Evolutionary conservation across 176 grass and related monocot genomes (phyloP).

Genomic region (Hordeum marinum): DNA sequence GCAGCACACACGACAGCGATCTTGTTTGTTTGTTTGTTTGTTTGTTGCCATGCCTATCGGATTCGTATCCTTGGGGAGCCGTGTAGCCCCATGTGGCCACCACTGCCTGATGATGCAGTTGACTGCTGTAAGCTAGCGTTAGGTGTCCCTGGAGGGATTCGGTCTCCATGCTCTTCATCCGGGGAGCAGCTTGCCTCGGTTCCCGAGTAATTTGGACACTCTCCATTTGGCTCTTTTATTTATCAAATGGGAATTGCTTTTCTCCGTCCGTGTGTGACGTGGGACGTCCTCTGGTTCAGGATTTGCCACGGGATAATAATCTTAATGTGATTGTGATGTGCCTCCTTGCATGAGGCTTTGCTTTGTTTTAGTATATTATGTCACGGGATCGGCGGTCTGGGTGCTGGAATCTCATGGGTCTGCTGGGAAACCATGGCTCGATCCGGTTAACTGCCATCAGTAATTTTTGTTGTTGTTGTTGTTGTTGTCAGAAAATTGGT

Average conservation of each 20-base stretch:
- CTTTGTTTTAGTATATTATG: background rate
- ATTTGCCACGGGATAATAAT: background rate
- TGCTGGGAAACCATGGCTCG: background rate
- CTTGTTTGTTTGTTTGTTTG: background rate
- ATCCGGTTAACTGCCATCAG: background rate
- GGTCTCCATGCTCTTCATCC: background rate
- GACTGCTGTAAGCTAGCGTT: background rate
- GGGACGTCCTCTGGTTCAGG: background rate
- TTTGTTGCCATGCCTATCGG: background rate
- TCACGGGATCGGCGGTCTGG: background rate
- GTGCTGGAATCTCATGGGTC: background rate
- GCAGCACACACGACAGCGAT: background rate
- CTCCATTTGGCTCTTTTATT: background rate
- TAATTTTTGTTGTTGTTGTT: background rate
- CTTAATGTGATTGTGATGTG: background rate
- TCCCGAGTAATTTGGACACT: constrained; percentile 4
- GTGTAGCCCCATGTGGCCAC: background rate
- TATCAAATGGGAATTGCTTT: background rate
- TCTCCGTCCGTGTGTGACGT: background rate
- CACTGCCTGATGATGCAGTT: background rate
- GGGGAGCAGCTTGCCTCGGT: background rate
- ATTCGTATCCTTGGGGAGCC: background rate
- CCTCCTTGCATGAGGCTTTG: background rate
- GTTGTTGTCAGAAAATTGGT: background rate
- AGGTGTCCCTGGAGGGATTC: background rate